Conservation (phyloP, 2,329 filamentous ascomycete genomes). For the Hypoxylon sp. region DNA sequence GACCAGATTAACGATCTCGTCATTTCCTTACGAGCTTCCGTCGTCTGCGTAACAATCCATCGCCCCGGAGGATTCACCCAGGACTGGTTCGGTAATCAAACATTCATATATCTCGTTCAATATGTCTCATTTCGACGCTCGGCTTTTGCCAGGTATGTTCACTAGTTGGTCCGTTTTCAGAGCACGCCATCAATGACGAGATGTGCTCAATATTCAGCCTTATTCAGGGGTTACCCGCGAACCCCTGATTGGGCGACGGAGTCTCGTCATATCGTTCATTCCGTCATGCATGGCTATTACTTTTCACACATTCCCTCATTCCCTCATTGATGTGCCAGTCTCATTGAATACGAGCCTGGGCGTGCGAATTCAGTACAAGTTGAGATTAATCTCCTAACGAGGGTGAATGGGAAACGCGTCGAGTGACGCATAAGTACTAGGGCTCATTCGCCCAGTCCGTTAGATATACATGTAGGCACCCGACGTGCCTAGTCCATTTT, state of each 20-base stretch:
- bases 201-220: constrained; percentile 12
- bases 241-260: neutral
- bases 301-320: neutral
- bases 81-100: constrained; percentile 22
- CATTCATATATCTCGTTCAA: constrained; percentile 6
- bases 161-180: neutral
- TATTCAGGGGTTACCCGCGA: neutral
- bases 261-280: constrained; percentile 11
- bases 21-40: constrained; percentile 35
- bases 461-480: neutral
- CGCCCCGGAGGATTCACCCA: constrained; percentile 26
- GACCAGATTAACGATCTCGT: constrained; percentile 30
- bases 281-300: constrained; percentile 6
- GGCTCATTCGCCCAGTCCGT: neutral
- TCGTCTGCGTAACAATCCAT: constrained; percentile 34
- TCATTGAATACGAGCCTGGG: neutral
- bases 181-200: constrained; percentile 24
- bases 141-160: neutral
- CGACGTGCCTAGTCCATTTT: neutral
- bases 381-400: neutral
- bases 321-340: neutral
- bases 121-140: constrained; percentile 6
- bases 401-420: neutral
- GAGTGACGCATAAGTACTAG: neutral
- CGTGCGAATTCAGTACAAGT: neutral